A percentile compares a stretch with the other conserved stretches of the same genome.
These are phyloP conservation scores for Exophiala sideris DNA, from an alignment of 2,329 filamentous ascomycete species.

Conservation along the genomic window DNA sequence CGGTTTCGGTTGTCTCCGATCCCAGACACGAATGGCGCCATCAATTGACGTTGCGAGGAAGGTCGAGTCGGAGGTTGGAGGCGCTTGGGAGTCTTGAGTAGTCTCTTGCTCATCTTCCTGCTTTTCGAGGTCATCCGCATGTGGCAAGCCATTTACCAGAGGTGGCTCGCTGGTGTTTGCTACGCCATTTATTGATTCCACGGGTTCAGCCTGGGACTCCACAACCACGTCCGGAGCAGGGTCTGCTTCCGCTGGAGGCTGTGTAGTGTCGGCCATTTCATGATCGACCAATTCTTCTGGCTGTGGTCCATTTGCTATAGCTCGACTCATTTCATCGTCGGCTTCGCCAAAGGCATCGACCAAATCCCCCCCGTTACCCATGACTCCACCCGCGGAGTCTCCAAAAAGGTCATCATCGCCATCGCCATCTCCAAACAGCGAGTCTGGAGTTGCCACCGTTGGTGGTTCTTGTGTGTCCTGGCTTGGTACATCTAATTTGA, in stretches of 20 bases:
- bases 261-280: constrained; percentile 14
- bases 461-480: constrained; percentile 50
- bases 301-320: constrained; percentile 63
- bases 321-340: constrained; percentile 75
- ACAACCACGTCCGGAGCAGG: constrained; percentile 8
- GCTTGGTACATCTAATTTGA: constrained; percentile 35
- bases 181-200: constrained; percentile 22
- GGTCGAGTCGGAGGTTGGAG: constrained; percentile 64
- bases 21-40: constrained; percentile 49
- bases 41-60: constrained; percentile 73
- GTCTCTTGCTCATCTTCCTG: constrained; percentile 43
- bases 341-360: constrained; percentile 72
- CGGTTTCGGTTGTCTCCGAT: constrained; percentile 65
- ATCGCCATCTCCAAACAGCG: constrained; percentile 71
- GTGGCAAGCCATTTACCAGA: constrained; percentile 41
- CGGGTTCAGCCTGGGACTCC: constrained; percentile 5
- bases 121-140: constrained; percentile 40
- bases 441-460: constrained; percentile 66
- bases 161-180: constrained; percentile 28
- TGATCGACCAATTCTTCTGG: constrained; percentile 43
- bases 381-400: constrained; percentile 62
- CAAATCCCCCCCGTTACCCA: constrained; percentile 46
- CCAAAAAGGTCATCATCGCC: constrained; percentile 80
- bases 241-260: not conserved
- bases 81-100: constrained; percentile 43